Base-by-base conservation (phyloP, 176 grass and related monocot species). In the Avena insularis region DNA sequence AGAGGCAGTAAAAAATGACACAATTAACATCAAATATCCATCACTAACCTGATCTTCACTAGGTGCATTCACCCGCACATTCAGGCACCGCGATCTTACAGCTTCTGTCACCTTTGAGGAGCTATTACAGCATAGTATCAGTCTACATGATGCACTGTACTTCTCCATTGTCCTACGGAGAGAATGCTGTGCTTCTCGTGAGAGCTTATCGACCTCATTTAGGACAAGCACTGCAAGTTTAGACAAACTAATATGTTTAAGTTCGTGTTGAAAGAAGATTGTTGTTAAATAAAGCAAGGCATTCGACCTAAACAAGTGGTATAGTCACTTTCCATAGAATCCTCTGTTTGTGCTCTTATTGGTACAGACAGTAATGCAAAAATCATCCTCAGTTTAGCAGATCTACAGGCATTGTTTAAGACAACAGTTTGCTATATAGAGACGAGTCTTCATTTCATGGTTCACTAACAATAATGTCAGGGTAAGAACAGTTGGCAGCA, bases 51-150 rank as follows among this genome's bases (percentile, higher is more conserved):
- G 86, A 68, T 96, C 94, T 87, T 99, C 90, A 12, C 21, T 94
- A 20, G 97, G 97, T 16, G 91, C 97, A 85, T 94, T 99, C 47
- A 99, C 89, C 69, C 91, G 87, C 66, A 99, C 83, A 15, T 96
- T 96, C 78, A 99, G 88, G 89, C 97, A 99, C 40, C 94, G 90
- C 25, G 97, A 99, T 61, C 94, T 91, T 72, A 99, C 94, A 84
- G 97, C 94, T 74, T 99, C 97, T 19, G 94, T 96, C 56, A 99
- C 97, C 85, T 99, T 99, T 88, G 97, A 99, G 78, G 97, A 99
- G 89, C 92, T 96, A 58, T 96, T 99, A 87, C 94, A 99, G 59
- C 94, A 96, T 67, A 99, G 74, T 82, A 99, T 99, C 82, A 99
- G 69, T 57, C 97, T 91, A 75, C 97, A 99, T 4, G 93, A 96